Conservation (phyloP, 345 rosid genomes). For the Cardiospermum halicacabum region DNA sequence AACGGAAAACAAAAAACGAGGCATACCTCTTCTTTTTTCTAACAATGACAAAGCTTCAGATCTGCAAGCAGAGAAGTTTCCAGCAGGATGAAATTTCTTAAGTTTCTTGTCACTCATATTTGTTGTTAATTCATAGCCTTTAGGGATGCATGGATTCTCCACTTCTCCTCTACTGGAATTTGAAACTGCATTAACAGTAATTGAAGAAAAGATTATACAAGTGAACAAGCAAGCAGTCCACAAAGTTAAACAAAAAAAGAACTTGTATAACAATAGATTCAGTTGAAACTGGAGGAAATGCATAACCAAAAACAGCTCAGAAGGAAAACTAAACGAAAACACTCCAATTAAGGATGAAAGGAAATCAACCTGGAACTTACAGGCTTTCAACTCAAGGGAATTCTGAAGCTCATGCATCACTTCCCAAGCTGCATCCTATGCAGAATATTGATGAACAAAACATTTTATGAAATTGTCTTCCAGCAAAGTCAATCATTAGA, state of each 20-base stretch:
- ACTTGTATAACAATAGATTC: too few relatives aligned
- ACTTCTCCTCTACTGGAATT: constrained; percentile 2
- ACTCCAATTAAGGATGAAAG: neutral
- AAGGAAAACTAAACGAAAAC: neutral
- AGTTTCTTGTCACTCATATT: constrained; percentile 17
- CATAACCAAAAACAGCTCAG: neutral
- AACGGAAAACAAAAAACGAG: neutral
- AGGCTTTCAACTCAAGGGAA: constrained; percentile 20
- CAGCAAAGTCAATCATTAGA: neutral
- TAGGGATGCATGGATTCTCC: constrained; percentile 38
- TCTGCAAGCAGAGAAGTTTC: constrained; percentile 44
- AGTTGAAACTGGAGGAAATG: neutral
- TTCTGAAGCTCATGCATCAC: constrained; percentile 25
- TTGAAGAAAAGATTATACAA: neutral
- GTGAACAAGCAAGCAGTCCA: too few relatives aligned
- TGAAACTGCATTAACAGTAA: constrained; percentile 21
- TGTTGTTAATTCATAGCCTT: constrained; percentile 26
- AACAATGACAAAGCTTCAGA: constrained; percentile 32
- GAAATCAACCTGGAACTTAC: constrained; percentile 23
- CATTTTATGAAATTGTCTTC: neutral
- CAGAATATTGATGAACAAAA: constrained; percentile 5
- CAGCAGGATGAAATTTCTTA: constrained; percentile 25
- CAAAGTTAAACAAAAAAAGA: too few relatives aligned
- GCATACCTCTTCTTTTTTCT: constrained; percentile 30
- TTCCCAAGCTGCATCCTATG: constrained; percentile 41